Evolutionary conservation across 306 rosid genomes (phyloP).

Genomic region (Quillaja saponaria): DNA sequence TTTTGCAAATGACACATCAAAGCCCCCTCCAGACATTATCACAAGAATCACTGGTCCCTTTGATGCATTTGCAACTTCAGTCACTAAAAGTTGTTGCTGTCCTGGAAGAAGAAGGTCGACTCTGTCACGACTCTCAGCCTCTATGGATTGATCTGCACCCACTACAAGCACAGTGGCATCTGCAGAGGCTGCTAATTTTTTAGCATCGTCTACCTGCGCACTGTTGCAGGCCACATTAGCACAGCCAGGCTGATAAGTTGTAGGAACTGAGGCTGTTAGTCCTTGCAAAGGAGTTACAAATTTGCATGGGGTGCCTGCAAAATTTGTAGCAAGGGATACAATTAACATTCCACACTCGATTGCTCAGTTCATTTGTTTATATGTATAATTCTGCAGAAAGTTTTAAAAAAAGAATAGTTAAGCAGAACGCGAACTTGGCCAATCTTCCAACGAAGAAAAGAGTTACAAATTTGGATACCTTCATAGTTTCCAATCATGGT

Average conservation of each 20-base stretch:
- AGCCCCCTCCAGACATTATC: slow-evolving; percentile 98
- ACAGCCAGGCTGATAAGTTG: slow-evolving; percentile 73
- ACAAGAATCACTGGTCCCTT: slow-evolving; percentile 90
- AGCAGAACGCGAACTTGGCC: slow-evolving; percentile 9
- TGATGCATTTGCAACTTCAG: slow-evolving; percentile 74
- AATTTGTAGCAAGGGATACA: slow-evolving; percentile 4
- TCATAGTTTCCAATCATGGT: slow-evolving; percentile 92
- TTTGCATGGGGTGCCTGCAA: slow-evolving; percentile 86
- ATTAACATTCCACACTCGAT: not conserved
- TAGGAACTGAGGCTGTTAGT: slow-evolving; percentile 64
- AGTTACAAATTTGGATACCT: slow-evolving; percentile 44
- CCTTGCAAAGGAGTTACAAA: slow-evolving; percentile 84
- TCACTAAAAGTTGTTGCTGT: slow-evolving; percentile 67
- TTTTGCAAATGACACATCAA: slow-evolving; percentile 87
- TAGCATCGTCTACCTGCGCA: slow-evolving; percentile 67
- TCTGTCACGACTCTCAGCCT: slow-evolving; percentile 87
- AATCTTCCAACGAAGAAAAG: not conserved
- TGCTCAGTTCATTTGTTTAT: not conserved
- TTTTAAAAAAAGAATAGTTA: not conserved
- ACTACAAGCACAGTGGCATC: slow-evolving; percentile 86
- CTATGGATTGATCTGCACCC: slow-evolving; percentile 77
- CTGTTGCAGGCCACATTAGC: slow-evolving; percentile 63
- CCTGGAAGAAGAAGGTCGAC: slow-evolving; percentile 79
- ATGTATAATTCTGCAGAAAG: not conserved
- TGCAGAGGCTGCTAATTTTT: slow-evolving; percentile 70